Evolutionary conservation across 164 flowering plant species (phyloP).

Genomic region (Stephania cephalantha): DNA sequence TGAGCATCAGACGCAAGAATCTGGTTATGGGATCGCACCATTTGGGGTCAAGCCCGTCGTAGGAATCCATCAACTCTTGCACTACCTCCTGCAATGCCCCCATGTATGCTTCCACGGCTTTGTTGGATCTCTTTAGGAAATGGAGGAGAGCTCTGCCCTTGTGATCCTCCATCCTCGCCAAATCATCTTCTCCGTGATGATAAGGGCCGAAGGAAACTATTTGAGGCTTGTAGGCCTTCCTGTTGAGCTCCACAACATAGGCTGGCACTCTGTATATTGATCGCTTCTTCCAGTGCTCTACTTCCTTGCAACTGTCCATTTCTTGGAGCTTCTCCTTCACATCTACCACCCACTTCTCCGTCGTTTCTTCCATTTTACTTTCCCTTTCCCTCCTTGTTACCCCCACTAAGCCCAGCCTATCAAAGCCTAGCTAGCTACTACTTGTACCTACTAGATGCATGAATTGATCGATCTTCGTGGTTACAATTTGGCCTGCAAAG

Average conservation of each 20-base stretch:
- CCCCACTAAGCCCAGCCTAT: not conserved
- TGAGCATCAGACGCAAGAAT: slow-evolving; percentile 40
- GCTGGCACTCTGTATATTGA: slow-evolving; percentile 25
- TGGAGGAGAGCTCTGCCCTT: slow-evolving; percentile 44
- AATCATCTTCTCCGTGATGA: slow-evolving; percentile 31
- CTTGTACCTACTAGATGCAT: not conserved
- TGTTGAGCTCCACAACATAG: slow-evolving; percentile 13
- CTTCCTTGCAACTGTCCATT: slow-evolving; percentile 10
- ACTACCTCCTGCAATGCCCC: not conserved
- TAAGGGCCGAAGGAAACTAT: slow-evolving; percentile 49
- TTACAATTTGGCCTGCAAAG: not conserved
- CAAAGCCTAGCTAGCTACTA: not conserved
- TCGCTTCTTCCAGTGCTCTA: slow-evolving; percentile 24
- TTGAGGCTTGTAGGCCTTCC: slow-evolving; percentile 34
- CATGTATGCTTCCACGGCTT: not conserved
- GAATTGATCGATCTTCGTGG: not conserved
- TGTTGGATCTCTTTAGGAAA: slow-evolving; percentile 8
- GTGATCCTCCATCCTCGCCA: slow-evolving; percentile 41
- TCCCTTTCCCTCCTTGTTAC: not conserved
- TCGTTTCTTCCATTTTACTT: not conserved
- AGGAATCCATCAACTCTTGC: slow-evolving; percentile 29
- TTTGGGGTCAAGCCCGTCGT: slow-evolving; percentile 23
- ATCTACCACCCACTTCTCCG: slow-evolving; percentile 17
- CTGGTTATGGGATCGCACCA: slow-evolving; percentile 20
- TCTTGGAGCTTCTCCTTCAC: slow-evolving; percentile 12